A percentile compares a stretch with the other conserved stretches of the same genome.
These are phyloP conservation scores for Cucumis melo DNA, from an alignment of 306 rosid species.

Conservation along the genomic window DNA sequence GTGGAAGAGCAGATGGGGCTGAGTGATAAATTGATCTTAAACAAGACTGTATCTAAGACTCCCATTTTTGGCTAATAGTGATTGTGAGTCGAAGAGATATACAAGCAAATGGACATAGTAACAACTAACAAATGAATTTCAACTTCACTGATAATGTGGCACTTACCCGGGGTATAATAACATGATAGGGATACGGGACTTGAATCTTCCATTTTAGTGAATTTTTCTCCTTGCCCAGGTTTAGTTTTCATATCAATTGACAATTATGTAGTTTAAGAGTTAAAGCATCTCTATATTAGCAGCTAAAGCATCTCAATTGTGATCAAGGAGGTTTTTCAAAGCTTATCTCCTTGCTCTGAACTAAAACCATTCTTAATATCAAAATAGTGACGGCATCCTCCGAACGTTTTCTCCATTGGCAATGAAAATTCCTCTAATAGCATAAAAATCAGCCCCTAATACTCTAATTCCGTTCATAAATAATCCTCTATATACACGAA, in stretches of 20 bases:
- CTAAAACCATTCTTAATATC: constrained; percentile 29
- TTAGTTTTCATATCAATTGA: no score
- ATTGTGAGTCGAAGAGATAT: not conserved
- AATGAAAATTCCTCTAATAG: constrained; percentile 34
- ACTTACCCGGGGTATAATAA: not conserved
- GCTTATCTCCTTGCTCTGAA: constrained; percentile 31
- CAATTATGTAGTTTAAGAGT: no score
- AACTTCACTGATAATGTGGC: not conserved
- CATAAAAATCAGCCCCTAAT: constrained; percentile 7
- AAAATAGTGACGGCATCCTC: constrained; percentile 30
- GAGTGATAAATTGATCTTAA: not conserved
- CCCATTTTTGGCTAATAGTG: not conserved
- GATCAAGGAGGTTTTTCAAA: not conserved
- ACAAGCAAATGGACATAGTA: not conserved
- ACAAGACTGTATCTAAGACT: not conserved
- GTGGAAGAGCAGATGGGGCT: no score
- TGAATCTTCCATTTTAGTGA: not conserved
- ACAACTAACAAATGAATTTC: not conserved
- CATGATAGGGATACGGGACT: not conserved
- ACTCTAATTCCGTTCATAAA: not conserved
- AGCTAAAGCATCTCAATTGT: not conserved
- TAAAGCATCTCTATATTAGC: no score
- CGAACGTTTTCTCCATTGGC: constrained; percentile 36
- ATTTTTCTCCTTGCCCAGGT: not conserved
- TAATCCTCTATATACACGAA: not conserved